Evolutionary conservation across 768 basidiomycete species (phyloP), one percentile per base, ranked within the genome.

Genomic region (Amanita polypyramis): DNA sequence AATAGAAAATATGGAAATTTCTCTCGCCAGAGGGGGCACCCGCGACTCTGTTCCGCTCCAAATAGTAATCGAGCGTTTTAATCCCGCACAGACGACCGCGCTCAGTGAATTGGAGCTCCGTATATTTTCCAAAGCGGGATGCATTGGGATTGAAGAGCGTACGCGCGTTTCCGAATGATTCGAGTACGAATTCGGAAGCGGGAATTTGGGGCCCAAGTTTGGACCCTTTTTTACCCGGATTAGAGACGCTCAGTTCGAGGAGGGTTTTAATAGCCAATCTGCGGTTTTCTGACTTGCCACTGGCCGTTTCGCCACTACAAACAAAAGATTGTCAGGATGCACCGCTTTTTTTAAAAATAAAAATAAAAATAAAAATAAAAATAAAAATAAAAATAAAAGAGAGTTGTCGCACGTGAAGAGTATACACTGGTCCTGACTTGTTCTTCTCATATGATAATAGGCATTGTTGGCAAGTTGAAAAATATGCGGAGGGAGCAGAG

Each of bases 1-100:
- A 96, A 62, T 98, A 97, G 65, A 98, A 96, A 30, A 95, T 92
- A 63, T 99, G 93, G 62, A 98, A 97, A 55, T 96, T 97, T 9
- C 94, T 80, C 64, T 99, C 94, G 47, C 92, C 93, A 0, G 84
- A 87, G 0, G 90, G 87, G 0, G 87, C 78, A 17, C 80, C 79
- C 5, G 90, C 77, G n/a, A 97, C 91, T 8, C 93, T 81, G 56
- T 83, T 88, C 46, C 88, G 74, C 63, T 97, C 92, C 44, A 99
- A 76, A 65, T 95, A 95, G 67, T 99, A 97, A 60, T 97, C 93
- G 53, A 98, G 80, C 0, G 92, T 94, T 65, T 98, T 98, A 61
- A 91, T 70, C 52, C 96, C 96, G 39, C 73, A 81, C 0, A 98
- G 67, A 3, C 93, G 76, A 5, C 94, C 94, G 17, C 87, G 83